These are phyloP conservation scores for Neophaeococcomyces aloes DNA, from an alignment of 2,329 filamentous ascomycete genomes.

Conservation along the genomic window DNA sequence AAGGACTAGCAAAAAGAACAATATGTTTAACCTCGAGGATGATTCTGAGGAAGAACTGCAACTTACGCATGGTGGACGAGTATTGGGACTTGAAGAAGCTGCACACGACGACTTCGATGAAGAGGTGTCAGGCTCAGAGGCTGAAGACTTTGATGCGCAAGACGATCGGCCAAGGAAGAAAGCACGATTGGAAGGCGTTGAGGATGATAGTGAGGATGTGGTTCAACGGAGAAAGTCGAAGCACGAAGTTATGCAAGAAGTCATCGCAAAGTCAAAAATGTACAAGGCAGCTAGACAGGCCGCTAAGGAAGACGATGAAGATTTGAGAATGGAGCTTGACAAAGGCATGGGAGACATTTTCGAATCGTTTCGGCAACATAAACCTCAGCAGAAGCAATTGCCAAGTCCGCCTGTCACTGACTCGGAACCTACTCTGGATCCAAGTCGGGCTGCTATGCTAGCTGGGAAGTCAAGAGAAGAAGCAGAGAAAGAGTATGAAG, in stretches of 20 bases:
- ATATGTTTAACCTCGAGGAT: conserved; percentile 84
- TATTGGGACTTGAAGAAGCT: conserved; percentile 50
- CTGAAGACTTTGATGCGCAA: conserved; percentile 39
- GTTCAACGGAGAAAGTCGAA: conserved; percentile 32
- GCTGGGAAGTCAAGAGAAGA: conserved; percentile 52
- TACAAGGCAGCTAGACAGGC: conserved; percentile 92
- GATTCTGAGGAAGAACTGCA: conserved; percentile 57
- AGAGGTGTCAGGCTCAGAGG: conserved; percentile 41
- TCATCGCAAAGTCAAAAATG: conserved; percentile 93
- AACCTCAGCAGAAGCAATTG: conserved; percentile 41
- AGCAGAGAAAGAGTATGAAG: conserved; percentile 80
- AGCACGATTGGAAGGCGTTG: conserved; percentile 41
- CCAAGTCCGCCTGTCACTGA: conserved; percentile 33
- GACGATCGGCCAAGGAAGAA: conserved; percentile 30
- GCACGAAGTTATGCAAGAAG: conserved; percentile 72
- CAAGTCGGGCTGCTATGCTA: conserved; percentile 51
- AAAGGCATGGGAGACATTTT: conserved; percentile 70
- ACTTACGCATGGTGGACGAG: conserved; percentile 75
- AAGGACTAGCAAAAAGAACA: conserved; percentile 61
- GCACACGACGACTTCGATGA: conserved; percentile 68
- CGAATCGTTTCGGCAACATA: conserved; percentile 53
- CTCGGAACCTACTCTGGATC: conserved; percentile 46
- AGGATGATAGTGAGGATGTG: conserved; percentile 39
- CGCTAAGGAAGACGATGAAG: conserved; percentile 85
- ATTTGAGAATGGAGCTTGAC: conserved; percentile 72